phyloP scores from a whole-genome alignment of 768 basidiomycete genomes.

The Mycena alexandri region DNA sequence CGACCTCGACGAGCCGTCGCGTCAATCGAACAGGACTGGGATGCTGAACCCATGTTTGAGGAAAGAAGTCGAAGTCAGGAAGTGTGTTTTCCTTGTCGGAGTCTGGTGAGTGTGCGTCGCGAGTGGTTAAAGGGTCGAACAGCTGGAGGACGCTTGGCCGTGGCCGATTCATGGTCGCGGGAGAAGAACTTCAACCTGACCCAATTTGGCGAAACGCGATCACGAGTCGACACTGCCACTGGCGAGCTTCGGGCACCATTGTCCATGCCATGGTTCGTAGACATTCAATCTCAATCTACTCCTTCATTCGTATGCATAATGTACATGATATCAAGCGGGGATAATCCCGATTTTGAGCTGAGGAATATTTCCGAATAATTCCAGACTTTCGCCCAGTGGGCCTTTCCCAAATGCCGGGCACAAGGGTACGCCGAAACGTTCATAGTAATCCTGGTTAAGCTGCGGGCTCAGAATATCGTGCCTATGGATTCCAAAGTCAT shows the following conservation, averaged over 20 bases:
- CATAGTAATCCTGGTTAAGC: slow-evolving; percentile 11
- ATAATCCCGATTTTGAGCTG: not conserved
- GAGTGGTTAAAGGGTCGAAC: slow-evolving; percentile 61
- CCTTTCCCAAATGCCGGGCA: slow-evolving; percentile 14
- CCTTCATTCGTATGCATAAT: no score
- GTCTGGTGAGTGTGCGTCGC: slow-evolving; percentile 48
- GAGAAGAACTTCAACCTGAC: slow-evolving; percentile 31
- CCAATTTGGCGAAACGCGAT: slow-evolving; percentile 46
- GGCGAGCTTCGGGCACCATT: no score
- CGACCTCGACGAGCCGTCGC: slow-evolving; percentile 62
- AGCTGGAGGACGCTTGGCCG: slow-evolving; percentile 61
- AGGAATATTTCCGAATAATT: slow-evolving; percentile 15
- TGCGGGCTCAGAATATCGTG: slow-evolving; percentile 7
- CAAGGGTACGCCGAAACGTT: not conserved
- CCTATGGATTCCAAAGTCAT: not conserved
- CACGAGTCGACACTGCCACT: not conserved
- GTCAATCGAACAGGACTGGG: slow-evolving; percentile 47
- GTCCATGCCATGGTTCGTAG: no score
- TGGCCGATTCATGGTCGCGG: slow-evolving; percentile 51
- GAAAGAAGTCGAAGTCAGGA: slow-evolving; percentile 51
- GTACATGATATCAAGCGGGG: not conserved
- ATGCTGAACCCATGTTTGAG: slow-evolving; percentile 50
- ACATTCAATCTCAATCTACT: no score
- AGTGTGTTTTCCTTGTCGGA: slow-evolving; percentile 63
- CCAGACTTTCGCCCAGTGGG: slow-evolving; percentile 7